These are phyloP conservation scores for Ettlia oleoabundans DNA, from an alignment of 139 green algal genomes.

Conservation along the genomic window DNA sequence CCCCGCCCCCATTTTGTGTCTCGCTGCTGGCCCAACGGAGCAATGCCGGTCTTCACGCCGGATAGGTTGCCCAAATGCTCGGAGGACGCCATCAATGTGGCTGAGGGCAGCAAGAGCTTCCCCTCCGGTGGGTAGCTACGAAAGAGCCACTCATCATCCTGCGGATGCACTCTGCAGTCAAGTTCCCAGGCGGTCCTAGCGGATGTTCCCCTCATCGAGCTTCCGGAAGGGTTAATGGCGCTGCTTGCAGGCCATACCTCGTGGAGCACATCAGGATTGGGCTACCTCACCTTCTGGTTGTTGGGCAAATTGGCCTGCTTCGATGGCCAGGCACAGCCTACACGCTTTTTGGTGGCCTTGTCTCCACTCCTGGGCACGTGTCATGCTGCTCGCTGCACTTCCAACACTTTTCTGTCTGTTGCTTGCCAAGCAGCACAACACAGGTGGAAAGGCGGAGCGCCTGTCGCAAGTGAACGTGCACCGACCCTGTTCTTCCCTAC, in stretches of 20 bases:
- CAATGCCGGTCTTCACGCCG: background rate
- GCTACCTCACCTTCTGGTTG: constrained; percentile 63
- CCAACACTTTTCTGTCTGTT: background rate
- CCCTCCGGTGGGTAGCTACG: constrained; percentile 42
- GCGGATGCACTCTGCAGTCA: too few species aligned
- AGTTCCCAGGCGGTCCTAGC: too few species aligned
- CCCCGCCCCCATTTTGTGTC: constrained; percentile 63
- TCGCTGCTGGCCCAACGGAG: constrained; percentile 66
- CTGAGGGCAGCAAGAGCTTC: constrained; percentile 72
- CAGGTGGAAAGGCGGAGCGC: too few species aligned
- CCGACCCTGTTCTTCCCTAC: too few species aligned
- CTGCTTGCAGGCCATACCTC: constrained; percentile 65
- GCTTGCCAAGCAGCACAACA: too few species aligned
- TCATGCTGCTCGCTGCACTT: background rate
- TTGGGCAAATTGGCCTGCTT: constrained; percentile 65
- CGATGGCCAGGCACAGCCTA: constrained; percentile 43
- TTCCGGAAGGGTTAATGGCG: background rate
- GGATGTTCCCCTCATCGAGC: too few species aligned
- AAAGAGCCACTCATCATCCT: too few species aligned
- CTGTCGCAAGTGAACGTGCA: too few species aligned
- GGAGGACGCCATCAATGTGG: constrained; percentile 25
- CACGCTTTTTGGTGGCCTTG: constrained; percentile 45
- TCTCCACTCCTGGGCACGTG: constrained; percentile 53
- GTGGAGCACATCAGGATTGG: constrained; percentile 65
- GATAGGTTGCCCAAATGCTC: constrained; percentile 50